Conservation (phyloP, 2,329 filamentous ascomycete genomes). For the Stemphylium vesicarium region DNA sequence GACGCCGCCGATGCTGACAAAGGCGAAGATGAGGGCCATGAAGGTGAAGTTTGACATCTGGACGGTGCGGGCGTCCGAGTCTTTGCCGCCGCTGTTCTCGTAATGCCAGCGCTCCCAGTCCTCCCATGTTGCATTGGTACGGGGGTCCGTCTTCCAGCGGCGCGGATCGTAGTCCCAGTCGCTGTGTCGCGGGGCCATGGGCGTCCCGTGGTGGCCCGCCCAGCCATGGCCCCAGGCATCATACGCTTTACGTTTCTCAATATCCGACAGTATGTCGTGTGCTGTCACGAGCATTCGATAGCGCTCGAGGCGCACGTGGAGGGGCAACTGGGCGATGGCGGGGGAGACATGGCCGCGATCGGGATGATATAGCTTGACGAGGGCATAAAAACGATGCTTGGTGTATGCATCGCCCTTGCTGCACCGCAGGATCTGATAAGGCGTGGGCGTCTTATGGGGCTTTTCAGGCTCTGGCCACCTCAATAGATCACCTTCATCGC, state of each 20-base stretch:
- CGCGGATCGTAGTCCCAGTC: slow-evolving; percentile 35
- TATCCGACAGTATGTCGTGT: slow-evolving; percentile 85
- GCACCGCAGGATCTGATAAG: slow-evolving; percentile 84
- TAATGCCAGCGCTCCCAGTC: slow-evolving; percentile 77
- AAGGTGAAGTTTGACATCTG: slow-evolving; percentile 84
- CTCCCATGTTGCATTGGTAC: slow-evolving; percentile 92
- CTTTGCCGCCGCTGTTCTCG: slow-evolving; percentile 39
- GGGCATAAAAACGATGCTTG: slow-evolving; percentile 83
- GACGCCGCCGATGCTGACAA: slow-evolving; percentile 73
- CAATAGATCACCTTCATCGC: slow-evolving; percentile 30
- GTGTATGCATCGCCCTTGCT: slow-evolving; percentile 71
- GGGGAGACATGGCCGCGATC: slow-evolving; percentile 62
- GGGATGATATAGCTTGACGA: slow-evolving; percentile 96
- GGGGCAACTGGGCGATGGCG: slow-evolving; percentile 57
- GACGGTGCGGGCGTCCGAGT: slow-evolving; percentile 55
- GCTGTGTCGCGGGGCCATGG: slow-evolving; percentile 29
- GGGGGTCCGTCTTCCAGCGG: slow-evolving; percentile 52
- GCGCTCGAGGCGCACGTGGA: slow-evolving; percentile 75
- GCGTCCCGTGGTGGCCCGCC: slow-evolving; percentile 53
- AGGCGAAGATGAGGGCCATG: slow-evolving; percentile 70
- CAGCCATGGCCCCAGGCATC: slow-evolving; percentile 84
- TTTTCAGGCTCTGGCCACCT: slow-evolving; percentile 42
- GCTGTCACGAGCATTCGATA: slow-evolving; percentile 89
- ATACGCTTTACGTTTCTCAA: slow-evolving; percentile 78
- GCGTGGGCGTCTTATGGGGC: slow-evolving; percentile 66